Evolutionary conservation across 192 early-diverging fungal genomes (phyloP).

Genomic region (Backusella tarrabulga): DNA sequence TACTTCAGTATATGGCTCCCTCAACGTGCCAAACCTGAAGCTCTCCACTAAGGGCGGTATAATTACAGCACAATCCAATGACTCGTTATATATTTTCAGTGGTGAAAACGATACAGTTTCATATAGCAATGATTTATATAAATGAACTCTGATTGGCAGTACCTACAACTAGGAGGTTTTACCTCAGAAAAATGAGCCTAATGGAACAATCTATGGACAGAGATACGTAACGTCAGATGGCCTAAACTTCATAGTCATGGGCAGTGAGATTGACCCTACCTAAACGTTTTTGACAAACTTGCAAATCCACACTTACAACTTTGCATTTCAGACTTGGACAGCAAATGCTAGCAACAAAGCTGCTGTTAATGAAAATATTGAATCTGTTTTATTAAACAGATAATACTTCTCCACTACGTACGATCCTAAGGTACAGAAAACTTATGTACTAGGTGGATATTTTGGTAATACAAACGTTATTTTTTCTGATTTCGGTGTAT

Average conservation of each 20-base stretch:
- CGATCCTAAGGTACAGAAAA: background rate
- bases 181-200: constrained; percentile 11
- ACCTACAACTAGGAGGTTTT: constrained; percentile 11
- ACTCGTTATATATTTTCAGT: constrained; percentile 18
- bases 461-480: background rate
- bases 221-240: constrained; percentile 7
- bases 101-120: constrained; percentile 13
- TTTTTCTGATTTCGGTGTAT: constrained; percentile 12
- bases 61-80: constrained; percentile 12
- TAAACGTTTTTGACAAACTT: background rate
- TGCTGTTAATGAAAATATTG: background rate
- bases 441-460: constrained; percentile 22
- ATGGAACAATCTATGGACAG: constrained; percentile 9
- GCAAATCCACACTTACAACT: background rate
- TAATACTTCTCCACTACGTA: constrained; percentile 16
- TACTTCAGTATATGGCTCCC: background rate
- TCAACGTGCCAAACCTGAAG: constrained; percentile 12
- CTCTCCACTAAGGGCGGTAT: constrained; percentile 24
- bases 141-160: constrained; percentile 3
- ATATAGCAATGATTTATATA: constrained; percentile 22
- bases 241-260: constrained; percentile 1
- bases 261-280: background rate
- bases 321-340: constrained; percentile 1
- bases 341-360: background rate
- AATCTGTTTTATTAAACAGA: constrained; percentile 1